phyloP scores from a whole-genome alignment of 1,284 basidiomycete genomes.

The Meira miltonrushii region DNA sequence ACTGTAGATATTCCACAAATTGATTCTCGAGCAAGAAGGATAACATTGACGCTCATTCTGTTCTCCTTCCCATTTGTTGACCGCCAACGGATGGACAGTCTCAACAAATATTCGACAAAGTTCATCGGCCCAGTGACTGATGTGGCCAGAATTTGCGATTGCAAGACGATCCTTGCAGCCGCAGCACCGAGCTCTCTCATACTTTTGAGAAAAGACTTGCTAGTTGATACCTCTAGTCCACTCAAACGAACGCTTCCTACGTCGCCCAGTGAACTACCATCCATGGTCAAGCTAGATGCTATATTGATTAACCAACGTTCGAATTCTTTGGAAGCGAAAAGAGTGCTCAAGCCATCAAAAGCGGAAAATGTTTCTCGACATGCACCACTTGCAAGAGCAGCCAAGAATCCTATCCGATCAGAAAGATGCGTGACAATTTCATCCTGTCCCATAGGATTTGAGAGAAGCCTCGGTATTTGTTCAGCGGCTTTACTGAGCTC shows the following conservation, averaged over 20 bases:
- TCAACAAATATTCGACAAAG: no score
- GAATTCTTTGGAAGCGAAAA: no score
- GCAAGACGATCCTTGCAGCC: neutral
- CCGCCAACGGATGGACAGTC: neutral
- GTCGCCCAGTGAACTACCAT: no score
- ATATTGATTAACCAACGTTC: no score
- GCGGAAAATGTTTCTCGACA: neutral
- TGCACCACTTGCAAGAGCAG: constrained; percentile 1
- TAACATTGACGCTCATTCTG: constrained; percentile 6
- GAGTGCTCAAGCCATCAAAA: no score
- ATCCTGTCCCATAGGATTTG: neutral
- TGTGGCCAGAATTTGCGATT: no score
- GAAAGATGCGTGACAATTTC: neutral
- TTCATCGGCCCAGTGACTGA: no score
- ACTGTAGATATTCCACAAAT: constrained; percentile 17
- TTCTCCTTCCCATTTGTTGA: neutral
- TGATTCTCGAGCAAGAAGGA: no score
- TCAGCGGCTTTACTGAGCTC: no score
- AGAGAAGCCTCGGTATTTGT: neutral
- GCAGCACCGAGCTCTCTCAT: neutral
- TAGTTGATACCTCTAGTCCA: neutral
- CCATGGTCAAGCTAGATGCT: no score
- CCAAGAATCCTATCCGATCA: neutral
- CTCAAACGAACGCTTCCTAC: neutral
- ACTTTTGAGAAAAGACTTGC: neutral